Base-by-base conservation (phyloP, 2,329 filamentous ascomycete species). In the Arthrobotrys sphaeroides region DNA sequence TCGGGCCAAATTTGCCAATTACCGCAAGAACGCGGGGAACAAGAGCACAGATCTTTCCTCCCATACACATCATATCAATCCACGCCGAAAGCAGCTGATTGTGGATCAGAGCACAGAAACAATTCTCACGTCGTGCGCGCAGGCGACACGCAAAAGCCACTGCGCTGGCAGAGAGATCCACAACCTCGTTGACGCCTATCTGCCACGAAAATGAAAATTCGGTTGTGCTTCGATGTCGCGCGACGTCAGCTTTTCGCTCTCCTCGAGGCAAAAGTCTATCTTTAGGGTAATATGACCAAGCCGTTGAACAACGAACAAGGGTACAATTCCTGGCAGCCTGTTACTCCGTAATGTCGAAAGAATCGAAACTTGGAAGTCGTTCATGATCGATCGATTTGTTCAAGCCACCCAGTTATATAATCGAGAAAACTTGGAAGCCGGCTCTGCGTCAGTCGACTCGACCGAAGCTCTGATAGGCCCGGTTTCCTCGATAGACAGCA, bases 391-490 rank as follows among this genome's bases (percentile, higher is more conserved):
- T 36, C 38, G 47, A 3, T 36, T 28, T 36, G 2, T 22, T 55
- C 57, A 59, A 72, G 67, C 59, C 67, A 65, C 67, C 49, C 20
- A 10, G 53, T 36, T 47, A 47, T 7, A 28, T n/a, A n/a, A n/a
- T n/a, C n/a, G n/a, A n/a, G 28, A 69, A 51, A 70, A 70, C 66
- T 70, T 62, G 66, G 55, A 70, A 69, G 31, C 31, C 12, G 20
- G n/a, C n/a, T n/a, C 57, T 47, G 43, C 42, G 57, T 70, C 28
- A 28, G 40, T 55, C 24, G 1, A 38, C n/a, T 53, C 10, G 45
- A 55, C 43, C 18, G 16, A 42, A 18, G 26, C 20, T 65, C 67
- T 72, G 59, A 72, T 72, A 72, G 67, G 59, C 42, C 22, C 59
- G 38, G 55, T 22, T 49, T 59, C 13, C 28, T 47, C 40, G 47